Evolutionary conservation across 2,329 filamentous ascomycete species (phyloP).

Genomic region (Colletotrichum liaoningense): DNA sequence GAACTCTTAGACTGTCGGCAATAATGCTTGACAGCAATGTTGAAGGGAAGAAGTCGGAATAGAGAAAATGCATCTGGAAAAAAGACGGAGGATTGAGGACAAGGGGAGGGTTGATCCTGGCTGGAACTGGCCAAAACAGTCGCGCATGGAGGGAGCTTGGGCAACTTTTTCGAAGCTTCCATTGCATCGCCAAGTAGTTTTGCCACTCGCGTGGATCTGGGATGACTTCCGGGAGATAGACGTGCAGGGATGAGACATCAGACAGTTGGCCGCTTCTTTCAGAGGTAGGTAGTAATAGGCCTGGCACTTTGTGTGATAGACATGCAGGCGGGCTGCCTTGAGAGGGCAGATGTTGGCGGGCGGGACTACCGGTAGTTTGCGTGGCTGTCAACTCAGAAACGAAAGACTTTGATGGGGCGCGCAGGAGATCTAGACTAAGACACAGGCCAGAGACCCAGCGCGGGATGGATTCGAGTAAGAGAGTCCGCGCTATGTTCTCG

Average conservation of each 20-base stretch:
- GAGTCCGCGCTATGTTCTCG: not conserved
- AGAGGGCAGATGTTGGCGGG: slow-evolving; percentile 1
- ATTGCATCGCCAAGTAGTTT: not conserved
- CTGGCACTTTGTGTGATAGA: not conserved
- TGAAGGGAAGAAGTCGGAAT: not conserved
- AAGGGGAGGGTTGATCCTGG: not conserved
- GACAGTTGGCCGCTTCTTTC: not conserved
- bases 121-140: not conserved
- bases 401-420: not conserved
- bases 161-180: not conserved
- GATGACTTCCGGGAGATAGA: not conserved
- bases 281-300: not conserved
- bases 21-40: not conserved
- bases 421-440: not conserved
- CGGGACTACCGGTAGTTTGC: not conserved
- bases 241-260: not conserved
- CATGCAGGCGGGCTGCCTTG: not conserved
- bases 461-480: not conserved
- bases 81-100: not conserved
- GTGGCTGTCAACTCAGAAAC: not conserved
- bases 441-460: not conserved
- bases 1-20: not conserved
- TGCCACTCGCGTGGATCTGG: slow-evolving; percentile 1
- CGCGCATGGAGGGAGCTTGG: not conserved
- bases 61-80: not conserved